phyloP scores from a whole-genome alignment of 805 yeast species.

The Cyberlindnera saturnus region DNA sequence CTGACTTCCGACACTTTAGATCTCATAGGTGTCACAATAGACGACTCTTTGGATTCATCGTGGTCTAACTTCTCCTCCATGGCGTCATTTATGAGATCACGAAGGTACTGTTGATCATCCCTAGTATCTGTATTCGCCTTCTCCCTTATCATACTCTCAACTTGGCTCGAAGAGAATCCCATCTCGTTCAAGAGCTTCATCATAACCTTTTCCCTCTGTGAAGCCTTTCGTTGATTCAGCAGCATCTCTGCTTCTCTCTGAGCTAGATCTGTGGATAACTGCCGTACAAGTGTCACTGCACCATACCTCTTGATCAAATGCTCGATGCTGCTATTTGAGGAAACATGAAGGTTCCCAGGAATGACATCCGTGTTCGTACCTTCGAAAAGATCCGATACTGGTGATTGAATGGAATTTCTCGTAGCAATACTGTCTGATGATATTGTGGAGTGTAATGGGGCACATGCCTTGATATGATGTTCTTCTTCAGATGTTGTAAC shows the following conservation, averaged over 20 bases:
- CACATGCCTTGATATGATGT: slow-evolving; percentile 1
- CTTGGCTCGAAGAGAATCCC: slow-evolving; percentile 31
- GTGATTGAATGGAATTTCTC: neutral
- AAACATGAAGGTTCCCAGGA: slow-evolving; percentile 33
- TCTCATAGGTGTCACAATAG: neutral
- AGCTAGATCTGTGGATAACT: slow-evolving; percentile 42
- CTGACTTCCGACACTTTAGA: slow-evolving; percentile 1
- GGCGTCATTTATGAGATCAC: slow-evolving; percentile 28
- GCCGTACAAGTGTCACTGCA: slow-evolving; percentile 33
- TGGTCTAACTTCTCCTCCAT: slow-evolving; percentile 20
- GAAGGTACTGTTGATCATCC: slow-evolving; percentile 10
- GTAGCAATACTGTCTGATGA: slow-evolving; percentile 10
- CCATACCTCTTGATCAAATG: slow-evolving; percentile 30
- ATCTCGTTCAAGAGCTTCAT: slow-evolving; percentile 29
- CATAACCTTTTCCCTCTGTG: slow-evolving; percentile 30
- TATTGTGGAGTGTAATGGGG: slow-evolving; percentile 13
- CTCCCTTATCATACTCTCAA: slow-evolving; percentile 27
- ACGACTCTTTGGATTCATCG: neutral
- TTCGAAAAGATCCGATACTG: slow-evolving; percentile 8
- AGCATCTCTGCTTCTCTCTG: slow-evolving; percentile 41
- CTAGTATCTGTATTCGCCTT: slow-evolving; percentile 4
- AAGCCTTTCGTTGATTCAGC: slow-evolving; percentile 28
- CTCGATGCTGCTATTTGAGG: slow-evolving; percentile 24
- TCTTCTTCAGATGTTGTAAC: neutral
- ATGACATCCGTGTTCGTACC: slow-evolving; percentile 10